These are phyloP conservation scores for Triticum urartu DNA, from an alignment of 176 grass and related monocot species.

Conservation along the genomic window DNA sequence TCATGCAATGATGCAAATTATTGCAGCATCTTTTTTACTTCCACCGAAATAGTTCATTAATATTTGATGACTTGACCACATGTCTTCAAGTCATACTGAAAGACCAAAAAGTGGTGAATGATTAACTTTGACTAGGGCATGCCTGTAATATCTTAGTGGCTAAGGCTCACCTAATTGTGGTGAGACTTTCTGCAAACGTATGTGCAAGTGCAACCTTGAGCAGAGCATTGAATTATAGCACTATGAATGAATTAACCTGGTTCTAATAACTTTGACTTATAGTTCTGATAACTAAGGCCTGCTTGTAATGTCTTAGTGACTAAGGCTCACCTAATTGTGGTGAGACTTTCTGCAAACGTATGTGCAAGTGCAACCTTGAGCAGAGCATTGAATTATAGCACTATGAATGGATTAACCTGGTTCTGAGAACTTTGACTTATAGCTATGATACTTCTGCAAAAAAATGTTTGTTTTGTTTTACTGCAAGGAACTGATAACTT, in stretches of 20 bases:
- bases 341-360: not conserved
- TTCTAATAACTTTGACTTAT: not conserved
- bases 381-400: not conserved
- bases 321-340: not conserved
- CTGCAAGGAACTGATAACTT: not conserved
- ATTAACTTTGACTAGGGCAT: not conserved
- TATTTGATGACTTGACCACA: not conserved
- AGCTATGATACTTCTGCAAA: not conserved
- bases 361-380: constrained; percentile 14
- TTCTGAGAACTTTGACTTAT: not conserved
- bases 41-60: not conserved
- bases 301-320: not conserved
- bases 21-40: not conserved
- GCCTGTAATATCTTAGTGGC: not conserved
- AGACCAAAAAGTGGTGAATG: not conserved
- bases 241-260: not conserved
- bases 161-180: not conserved
- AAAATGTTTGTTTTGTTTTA: not conserved
- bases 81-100: not conserved
- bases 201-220: constrained; percentile 20
- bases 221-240: not conserved
- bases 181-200: not conserved
- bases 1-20: not conserved
- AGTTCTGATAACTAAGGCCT: not conserved
- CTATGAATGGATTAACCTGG: not conserved